Base-by-base conservation (phyloP, 1,284 basidiomycete species). In the Singerocomus rubriflavus region DNA sequence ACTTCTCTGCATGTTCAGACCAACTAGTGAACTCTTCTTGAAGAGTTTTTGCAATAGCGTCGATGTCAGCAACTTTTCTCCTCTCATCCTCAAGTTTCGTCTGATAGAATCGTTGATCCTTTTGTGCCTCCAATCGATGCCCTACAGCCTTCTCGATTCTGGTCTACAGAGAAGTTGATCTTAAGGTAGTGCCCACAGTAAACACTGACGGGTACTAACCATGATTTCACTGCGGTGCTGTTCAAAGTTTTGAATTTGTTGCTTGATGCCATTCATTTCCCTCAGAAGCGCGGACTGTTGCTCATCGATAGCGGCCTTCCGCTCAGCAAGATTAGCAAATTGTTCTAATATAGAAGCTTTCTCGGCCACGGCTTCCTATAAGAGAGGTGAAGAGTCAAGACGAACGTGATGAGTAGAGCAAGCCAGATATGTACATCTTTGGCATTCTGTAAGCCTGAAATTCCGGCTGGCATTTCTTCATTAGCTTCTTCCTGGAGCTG, bases 391-490 rank as follows among this genome's bases (percentile, higher is more conserved):
- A 37, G 40, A 48, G 16, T 46, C 32, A 48, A 37, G n/a, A 31
- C n/a, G 17, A 41, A 39, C 10, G 17, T 14, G 32, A 10, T 3
- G 32, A 6, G 13, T 5, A 41, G 21, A 40, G 14, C 7, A 14
- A 41, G 25, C 12, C 21, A 25, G 9, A 43, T 41, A 63, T 69
- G 14, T 48, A 81, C 82, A 51, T 72, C 65, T 61, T 76, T 80
- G 36, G 80, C 74, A 48, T 74, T 77, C 54, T 88, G 78, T 21
- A 93, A 72, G 6, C 78, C 82, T 21, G 81, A 76, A 14, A 93
- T 77, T 59, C 82, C 84, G 13, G 80, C 81, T 2, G 92, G 89
- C 59, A 88, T 73, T 30, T 87, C 85, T 42, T 91, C 85, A 50
- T 86, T 85, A 17, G 82, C 77, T 57, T 88, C 85, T 25, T 82